Evolutionary conservation across 257 asterid species (phyloP), one percentile per base, ranked within the genome.

Genomic region (Knoxia roxburghii): DNA sequence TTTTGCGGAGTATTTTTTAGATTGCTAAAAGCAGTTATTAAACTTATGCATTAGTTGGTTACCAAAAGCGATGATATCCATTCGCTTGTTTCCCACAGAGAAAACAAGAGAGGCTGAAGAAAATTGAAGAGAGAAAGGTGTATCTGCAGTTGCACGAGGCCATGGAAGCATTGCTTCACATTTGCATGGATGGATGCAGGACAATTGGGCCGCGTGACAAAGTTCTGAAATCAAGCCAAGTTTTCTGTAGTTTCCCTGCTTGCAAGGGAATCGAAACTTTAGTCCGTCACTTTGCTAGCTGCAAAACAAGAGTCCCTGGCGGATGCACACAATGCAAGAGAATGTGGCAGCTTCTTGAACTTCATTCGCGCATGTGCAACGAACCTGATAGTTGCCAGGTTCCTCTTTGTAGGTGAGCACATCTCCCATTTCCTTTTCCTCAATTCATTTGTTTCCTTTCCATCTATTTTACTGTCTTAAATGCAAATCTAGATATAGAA

Each of bases 271-370:
- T 93, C 0, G 97, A 93, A 78, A 74, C 86, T 54, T 77, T 90
- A 43, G 83, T 90, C 39, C 93, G 97, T 3, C 98, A 89, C 76
- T 93, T 93, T 83, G 82, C 80, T 0, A 65, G 70, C 61, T 93
- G 98, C 64, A 85, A 69, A 77, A 80, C 78, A 23, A 77, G 85
- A 83, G 98, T 88, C 23, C 97, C 89, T 1, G 97, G 97, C 1
- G 96, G 98, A 58, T 93, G 98, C 57, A 76, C 77, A 7, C 98
- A 82, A 12, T 93, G 98, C 45, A 89, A 87, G 83, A 83, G 97
- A 53, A 88, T 89, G 91, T 93, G 98, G 98, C 98, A 93, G 77
- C 89, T 93, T 52, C 87, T 93, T 5, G 93, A 88, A 72, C 85
- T 93, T 14, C 98, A 93, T 56, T 89, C 98, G 8, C 81, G 88